Percentiles rank a stretch among this genome's conserved stretches.
Evolutionary conservation across 495 filamentous ascomycete species (phyloP).

Genomic region (Podospora anserina): DNA sequence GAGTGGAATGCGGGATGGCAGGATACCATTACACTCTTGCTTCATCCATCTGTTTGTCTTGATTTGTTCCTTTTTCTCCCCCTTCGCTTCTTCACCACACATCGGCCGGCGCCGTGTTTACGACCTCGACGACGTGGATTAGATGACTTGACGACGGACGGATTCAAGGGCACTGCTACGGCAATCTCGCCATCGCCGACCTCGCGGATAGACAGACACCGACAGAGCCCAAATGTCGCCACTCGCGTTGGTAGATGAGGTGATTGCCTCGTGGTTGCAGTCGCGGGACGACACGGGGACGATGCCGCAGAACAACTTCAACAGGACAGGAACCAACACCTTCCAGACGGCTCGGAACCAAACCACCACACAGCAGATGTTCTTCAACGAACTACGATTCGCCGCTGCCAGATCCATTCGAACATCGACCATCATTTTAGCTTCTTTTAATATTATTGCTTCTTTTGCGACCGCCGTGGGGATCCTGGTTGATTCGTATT

Average conservation of each 20-base stretch:
- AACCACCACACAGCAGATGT: constrained; percentile 27
- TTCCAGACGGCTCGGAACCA: constrained; percentile 39
- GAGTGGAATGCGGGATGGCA: constrained; percentile 11
- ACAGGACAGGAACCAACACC: constrained; percentile 26
- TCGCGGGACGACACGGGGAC: constrained; percentile 38
- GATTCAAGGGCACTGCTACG: constrained; percentile 39
- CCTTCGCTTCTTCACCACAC: constrained; percentile 30
- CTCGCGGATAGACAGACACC: constrained; percentile 26
- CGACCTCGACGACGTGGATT: constrained; percentile 36
- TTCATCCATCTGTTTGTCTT: constrained; percentile 27
- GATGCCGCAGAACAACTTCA: constrained; percentile 20
- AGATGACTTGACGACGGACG: constrained; percentile 48
- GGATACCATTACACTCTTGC: constrained; percentile 28
- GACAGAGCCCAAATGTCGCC: constrained; percentile 35
- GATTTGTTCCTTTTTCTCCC: constrained; percentile 21
- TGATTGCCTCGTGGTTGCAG: constrained; percentile 39
- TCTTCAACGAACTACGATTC: constrained; percentile 44
- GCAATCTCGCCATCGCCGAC: constrained; percentile 47
- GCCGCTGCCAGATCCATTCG: constrained; percentile 46
- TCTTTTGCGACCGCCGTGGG: constrained; percentile 46
- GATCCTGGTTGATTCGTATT: constrained; percentile 44
- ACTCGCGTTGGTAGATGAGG: constrained; percentile 30
- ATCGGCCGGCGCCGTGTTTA: constrained; percentile 32
- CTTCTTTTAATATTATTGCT: constrained; percentile 47
- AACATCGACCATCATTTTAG: constrained; percentile 48